Percentiles rank a stretch among this genome's conserved stretches.
Conservation (phyloP, 2,329 filamentous ascomycete species). For the Trichophyton benhamiae region DNA sequence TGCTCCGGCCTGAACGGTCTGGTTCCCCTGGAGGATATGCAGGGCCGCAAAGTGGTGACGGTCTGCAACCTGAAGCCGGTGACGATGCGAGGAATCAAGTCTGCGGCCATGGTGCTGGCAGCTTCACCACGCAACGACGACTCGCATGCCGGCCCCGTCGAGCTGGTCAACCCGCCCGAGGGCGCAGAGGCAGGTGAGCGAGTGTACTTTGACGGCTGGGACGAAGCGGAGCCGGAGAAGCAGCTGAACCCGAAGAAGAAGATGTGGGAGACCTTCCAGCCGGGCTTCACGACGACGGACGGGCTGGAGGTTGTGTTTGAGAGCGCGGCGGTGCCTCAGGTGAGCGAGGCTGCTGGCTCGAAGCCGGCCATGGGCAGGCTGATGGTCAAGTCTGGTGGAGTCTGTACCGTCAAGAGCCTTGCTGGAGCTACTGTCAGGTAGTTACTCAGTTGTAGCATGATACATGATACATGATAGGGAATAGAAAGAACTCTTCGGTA, state of each 20-base stretch:
- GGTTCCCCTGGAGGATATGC: conserved; percentile 89
- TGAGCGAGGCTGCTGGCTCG: conserved; percentile 54
- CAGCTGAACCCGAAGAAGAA: conserved; percentile 99
- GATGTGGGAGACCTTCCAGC: conserved; percentile 94
- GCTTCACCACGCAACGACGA: conserved; percentile 74
- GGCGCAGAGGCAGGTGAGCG: conserved; percentile 71
- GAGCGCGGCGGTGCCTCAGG: conserved; percentile 59
- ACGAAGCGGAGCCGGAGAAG: conserved; percentile 75
- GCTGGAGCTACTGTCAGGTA: conserved; percentile 75
- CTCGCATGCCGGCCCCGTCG: conserved; percentile 80
- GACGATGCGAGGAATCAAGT: conserved; percentile 89
- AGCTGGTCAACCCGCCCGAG: conserved; percentile 74
- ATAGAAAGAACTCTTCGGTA: neutral
- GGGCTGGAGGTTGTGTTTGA: conserved; percentile 76
- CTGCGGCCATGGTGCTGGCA: conserved; percentile 80
- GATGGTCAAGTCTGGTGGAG: conserved; percentile 62
- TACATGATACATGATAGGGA: too few species aligned
- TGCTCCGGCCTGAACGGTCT: conserved; percentile 94
- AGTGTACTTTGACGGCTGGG: conserved; percentile 87
- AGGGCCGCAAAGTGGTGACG: conserved; percentile 84
- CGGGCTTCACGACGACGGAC: conserved; percentile 84
- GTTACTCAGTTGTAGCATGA: neutral
- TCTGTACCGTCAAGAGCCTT: conserved; percentile 73
- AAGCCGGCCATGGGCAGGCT: conserved; percentile 46
- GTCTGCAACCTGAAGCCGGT: conserved; percentile 98